Conservation (phyloP, 1,284 basidiomycete species). For the Trichosporon inkin region DNA sequence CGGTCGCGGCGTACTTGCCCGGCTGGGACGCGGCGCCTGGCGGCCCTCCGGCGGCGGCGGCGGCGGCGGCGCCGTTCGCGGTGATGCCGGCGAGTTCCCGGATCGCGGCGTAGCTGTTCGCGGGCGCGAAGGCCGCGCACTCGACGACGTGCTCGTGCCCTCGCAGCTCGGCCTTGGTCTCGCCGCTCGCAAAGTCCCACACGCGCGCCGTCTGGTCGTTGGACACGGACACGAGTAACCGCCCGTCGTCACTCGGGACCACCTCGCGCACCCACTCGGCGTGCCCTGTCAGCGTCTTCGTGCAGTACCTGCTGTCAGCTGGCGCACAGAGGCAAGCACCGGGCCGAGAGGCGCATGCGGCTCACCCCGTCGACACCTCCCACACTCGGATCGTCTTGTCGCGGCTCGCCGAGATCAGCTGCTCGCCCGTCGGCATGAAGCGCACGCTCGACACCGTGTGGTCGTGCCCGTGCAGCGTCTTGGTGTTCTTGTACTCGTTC, state of each 20-base stretch:
- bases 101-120: constrained; percentile 67
- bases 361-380: constrained; percentile 76
- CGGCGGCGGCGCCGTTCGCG: constrained; percentile 47
- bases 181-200: constrained; percentile 71
- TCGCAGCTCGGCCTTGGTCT: constrained; percentile 74
- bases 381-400: constrained; percentile 82
- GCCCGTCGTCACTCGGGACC: constrained; percentile 70
- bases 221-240: constrained; percentile 69
- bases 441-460: constrained; percentile 80
- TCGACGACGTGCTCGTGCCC: constrained; percentile 87
- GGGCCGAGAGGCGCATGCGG: not conserved
- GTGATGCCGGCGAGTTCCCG: constrained; percentile 70
- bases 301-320: constrained; percentile 54
- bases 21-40: constrained; percentile 43
- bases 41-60: constrained; percentile 34
- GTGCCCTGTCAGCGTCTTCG: constrained; percentile 61
- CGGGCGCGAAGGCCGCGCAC: constrained; percentile 74
- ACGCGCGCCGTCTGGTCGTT: constrained; percentile 85
- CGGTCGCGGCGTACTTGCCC: constrained; percentile 68
- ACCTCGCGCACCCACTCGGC: constrained; percentile 67
- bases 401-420: constrained; percentile 76
- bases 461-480: constrained; percentile 84
- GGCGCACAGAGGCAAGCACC: no score
- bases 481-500: constrained; percentile 82
- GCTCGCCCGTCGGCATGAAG: constrained; percentile 78